These are phyloP conservation scores for Antarctomyces pellizariae DNA, from an alignment of 495 filamentous ascomycete species.

Conservation along the genomic window DNA sequence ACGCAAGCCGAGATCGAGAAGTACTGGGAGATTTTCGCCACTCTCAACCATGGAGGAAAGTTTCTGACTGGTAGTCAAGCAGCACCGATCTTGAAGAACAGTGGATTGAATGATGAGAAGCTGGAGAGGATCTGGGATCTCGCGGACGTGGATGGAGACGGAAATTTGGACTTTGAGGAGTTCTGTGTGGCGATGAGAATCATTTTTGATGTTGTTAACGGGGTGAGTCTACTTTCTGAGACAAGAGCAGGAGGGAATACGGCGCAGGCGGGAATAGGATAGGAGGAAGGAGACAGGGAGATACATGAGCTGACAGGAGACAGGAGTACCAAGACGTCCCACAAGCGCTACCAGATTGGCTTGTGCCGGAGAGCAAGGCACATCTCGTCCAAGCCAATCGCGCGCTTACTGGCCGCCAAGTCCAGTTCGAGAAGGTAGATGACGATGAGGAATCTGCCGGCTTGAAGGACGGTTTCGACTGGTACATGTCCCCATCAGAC, in stretches of 20 bases:
- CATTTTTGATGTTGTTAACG: conserved; percentile 91
- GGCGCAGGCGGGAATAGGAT: too few relatives aligned
- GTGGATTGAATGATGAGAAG: conserved; percentile 75
- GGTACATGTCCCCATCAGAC: conserved; percentile 90
- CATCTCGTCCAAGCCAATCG: conserved; percentile 80
- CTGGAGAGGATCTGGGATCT: conserved; percentile 95
- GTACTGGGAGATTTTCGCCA: conserved; percentile 97
- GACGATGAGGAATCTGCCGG: conserved; percentile 59
- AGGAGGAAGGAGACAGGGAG: background rate
- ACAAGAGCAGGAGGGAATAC: too few relatives aligned
- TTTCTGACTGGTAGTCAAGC: conserved; percentile 80
- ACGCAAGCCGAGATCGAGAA: conserved; percentile 90
- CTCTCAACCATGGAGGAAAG: conserved; percentile 57
- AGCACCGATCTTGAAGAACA: conserved; percentile 88
- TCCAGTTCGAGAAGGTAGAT: conserved; percentile 57
- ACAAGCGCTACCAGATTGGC: conserved; percentile 66
- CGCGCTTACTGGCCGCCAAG: conserved; percentile 50
- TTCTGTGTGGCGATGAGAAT: conserved; percentile 97
- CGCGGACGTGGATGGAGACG: conserved; percentile 88
- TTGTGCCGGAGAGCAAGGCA: conserved; percentile 87
- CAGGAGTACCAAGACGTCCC: conserved; percentile 82
- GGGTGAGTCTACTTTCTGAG: conserved; percentile 26
- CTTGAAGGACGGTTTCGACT: conserved; percentile 90
- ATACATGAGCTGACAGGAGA: conserved; percentile 1
- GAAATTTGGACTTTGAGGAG: conserved; percentile 94